phyloP scores from a whole-genome alignment of 2,329 filamentous ascomycete species.

The Fusarium piperis region DNA sequence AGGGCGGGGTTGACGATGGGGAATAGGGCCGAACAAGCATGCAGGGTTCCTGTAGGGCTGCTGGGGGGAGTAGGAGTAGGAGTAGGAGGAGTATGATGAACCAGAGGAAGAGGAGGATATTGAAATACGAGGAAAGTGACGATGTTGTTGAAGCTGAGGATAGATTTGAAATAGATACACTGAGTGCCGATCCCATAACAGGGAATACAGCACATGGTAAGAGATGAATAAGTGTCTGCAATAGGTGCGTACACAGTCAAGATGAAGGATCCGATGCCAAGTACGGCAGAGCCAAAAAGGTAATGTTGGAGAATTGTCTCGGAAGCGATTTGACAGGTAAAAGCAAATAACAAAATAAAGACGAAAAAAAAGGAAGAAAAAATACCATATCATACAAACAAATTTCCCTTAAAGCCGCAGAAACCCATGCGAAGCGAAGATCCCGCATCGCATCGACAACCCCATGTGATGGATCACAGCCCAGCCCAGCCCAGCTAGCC shows the following conservation, averaged over 20 bases:
- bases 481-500: slow-evolving; percentile 16
- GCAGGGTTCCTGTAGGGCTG: slow-evolving; percentile 18
- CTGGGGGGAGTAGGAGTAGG: slow-evolving; percentile 1
- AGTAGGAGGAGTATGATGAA: slow-evolving; percentile 10
- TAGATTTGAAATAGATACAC: background rate
- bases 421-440: slow-evolving; percentile 17
- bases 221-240: background rate
- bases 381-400: background rate
- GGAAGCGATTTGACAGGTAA: background rate
- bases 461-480: slow-evolving; percentile 21
- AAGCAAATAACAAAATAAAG: background rate
- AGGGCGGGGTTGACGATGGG: slow-evolving; percentile 10
- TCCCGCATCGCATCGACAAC: slow-evolving; percentile 3
- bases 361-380: background rate
- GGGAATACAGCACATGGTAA: background rate
- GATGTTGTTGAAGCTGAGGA: slow-evolving; percentile 3
- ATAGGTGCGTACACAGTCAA: background rate
- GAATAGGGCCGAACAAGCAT: slow-evolving; percentile 27
- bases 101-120: background rate
- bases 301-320: background rate
- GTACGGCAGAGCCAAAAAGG: background rate
- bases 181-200: background rate
- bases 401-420: slow-evolving; percentile 8
- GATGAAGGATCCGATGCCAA: background rate
- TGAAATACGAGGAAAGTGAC: background rate